A percentile compares a stretch with the other conserved stretches of the same genome.
Evolutionary conservation across 371 early-diverging fungal species (phyloP).

Genomic region (Parasitella parasitica): DNA sequence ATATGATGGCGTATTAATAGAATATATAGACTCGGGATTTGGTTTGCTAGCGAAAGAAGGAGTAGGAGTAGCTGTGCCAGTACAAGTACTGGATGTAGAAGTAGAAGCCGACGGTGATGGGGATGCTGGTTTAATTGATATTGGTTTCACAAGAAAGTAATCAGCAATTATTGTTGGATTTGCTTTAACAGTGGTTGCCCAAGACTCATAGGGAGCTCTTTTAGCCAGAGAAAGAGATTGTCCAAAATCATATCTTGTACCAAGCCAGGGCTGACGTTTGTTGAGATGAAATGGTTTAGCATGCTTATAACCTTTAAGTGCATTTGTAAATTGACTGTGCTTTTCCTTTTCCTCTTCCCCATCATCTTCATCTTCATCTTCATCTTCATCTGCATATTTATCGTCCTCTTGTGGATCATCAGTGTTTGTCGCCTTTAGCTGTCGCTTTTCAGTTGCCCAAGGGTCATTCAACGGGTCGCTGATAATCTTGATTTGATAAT

Average conservation of each 20-base stretch:
- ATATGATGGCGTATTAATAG: not conserved
- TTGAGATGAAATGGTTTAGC: conserved; percentile 23
- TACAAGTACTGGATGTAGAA: too few species aligned
- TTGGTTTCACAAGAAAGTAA: conserved; percentile 3
- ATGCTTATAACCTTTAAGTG: conserved; percentile 26
- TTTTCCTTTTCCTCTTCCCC: conserved; percentile 14
- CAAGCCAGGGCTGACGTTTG: conserved; percentile 20
- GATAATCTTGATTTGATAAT: conserved; percentile 45
- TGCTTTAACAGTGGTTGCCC: conserved; percentile 2
- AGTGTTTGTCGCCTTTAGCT: not conserved
- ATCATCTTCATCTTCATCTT: conserved; percentile 1
- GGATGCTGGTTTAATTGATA: not conserved
- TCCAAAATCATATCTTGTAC: conserved; percentile 34
- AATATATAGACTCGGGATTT: not conserved
- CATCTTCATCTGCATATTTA: conserved; percentile 3
- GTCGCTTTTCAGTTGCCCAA: not conserved
- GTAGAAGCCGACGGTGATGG: not conserved
- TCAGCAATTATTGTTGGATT: not conserved
- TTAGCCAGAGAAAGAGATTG: conserved; percentile 30
- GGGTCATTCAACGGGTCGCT: conserved; percentile 28
- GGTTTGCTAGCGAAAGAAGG: not conserved
- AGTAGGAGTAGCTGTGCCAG: not conserved
- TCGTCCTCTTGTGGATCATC: not conserved
- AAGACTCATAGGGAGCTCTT: conserved; percentile 8
- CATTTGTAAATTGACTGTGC: conserved; percentile 21